phyloP scores from a whole-genome alignment of 1,139 yeast genomes.

The Candida pseudoviswanathii region DNA sequence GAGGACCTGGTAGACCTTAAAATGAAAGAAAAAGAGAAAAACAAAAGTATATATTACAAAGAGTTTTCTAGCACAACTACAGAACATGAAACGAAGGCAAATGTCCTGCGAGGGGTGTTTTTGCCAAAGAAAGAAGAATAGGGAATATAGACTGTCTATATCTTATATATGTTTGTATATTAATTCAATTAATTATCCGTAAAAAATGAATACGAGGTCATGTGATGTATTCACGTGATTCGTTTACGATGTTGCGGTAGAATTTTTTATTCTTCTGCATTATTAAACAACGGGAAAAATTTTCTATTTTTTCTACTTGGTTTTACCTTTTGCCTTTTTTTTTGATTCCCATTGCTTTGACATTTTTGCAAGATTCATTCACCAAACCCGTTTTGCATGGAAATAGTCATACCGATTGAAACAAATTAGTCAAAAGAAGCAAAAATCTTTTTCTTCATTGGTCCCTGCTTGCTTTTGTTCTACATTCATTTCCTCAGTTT shows the following conservation, averaged over 20 bases:
- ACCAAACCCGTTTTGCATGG: background rate
- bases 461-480: background rate
- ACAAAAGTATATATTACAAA: background rate
- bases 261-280: background rate
- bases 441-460: background rate
- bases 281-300: background rate
- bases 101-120: background rate
- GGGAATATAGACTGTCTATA: background rate
- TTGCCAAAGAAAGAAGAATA: background rate
- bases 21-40: background rate
- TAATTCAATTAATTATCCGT: background rate
- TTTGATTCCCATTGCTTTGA: background rate
- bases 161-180: constrained; percentile 1
- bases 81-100: background rate
- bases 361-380: background rate
- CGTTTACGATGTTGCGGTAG: no score
- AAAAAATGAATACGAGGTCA: background rate
- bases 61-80: background rate
- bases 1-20: constrained; percentile 20
- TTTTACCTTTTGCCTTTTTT: background rate
- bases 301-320: background rate
- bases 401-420: background rate
- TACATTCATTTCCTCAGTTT: background rate
- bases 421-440: background rate
- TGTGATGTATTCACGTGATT: no score